phyloP scores from a whole-genome alignment of 495 filamentous ascomycete species.

The Tirmania nivea region DNA sequence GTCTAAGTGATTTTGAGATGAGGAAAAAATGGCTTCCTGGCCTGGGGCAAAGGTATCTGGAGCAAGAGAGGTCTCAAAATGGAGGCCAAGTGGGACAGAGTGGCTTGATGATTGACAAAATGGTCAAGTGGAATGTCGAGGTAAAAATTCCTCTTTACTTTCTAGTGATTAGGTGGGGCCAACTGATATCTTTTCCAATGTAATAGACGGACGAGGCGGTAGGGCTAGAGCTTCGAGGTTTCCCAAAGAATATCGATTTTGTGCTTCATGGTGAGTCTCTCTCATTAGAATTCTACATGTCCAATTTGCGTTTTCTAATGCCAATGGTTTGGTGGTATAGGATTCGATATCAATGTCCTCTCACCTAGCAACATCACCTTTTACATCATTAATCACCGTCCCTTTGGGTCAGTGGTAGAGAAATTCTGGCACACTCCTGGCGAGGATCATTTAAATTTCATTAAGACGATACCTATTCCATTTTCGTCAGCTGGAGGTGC shows the following conservation, averaged over 20 bases:
- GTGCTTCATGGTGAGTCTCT: conserved; percentile 6
- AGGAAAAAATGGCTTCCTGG: neutral
- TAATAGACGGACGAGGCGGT: conserved; percentile 5
- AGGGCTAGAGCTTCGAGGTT: conserved; percentile 4
- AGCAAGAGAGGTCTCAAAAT: neutral
- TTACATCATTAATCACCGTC: conserved; percentile 14
- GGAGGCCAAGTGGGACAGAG: neutral
- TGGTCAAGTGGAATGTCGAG: conserved; percentile 14
- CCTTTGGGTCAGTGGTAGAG: conserved; percentile 6
- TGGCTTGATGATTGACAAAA: conserved; percentile 4
- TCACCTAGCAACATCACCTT: conserved; percentile 4
- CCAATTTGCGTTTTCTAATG: too few species aligned
- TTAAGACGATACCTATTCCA: neutral
- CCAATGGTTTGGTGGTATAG: neutral
- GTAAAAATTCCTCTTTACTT: neutral
- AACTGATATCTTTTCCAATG: neutral
- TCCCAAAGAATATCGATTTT: conserved; percentile 5
- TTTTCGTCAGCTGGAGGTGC: neutral
- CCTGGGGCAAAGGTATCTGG: neutral
- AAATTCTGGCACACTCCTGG: conserved; percentile 14
- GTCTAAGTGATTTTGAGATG: neutral
- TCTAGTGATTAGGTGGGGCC: neutral
- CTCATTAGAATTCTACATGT: neutral
- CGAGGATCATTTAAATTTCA: neutral
- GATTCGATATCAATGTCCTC: conserved; percentile 8